These are phyloP conservation scores for Kazachstania sp. DNA, from an alignment of 1,139 yeast genomes.

Conservation along the genomic window DNA sequence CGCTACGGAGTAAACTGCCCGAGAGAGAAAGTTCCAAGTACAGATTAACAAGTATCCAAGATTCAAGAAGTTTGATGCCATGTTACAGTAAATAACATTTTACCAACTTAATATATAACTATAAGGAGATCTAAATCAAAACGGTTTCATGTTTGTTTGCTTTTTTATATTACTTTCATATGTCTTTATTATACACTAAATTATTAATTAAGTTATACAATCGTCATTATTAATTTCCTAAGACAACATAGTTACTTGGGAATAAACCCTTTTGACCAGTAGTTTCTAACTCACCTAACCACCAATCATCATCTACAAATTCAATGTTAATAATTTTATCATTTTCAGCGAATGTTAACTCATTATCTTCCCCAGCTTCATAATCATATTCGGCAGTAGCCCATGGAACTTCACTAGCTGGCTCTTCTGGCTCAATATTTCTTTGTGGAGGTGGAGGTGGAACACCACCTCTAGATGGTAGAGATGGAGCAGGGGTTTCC, in stretches of 20 bases:
- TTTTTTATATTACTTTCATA: neutral
- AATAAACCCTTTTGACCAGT: conserved; percentile 75
- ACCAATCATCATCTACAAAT: conserved; percentile 93
- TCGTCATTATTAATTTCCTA: conserved; percentile 26
- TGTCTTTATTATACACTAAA: neutral
- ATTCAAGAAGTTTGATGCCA: neutral
- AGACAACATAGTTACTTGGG: conserved; percentile 79
- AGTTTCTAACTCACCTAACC: conserved; percentile 65
- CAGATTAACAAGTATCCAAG: too few species aligned
- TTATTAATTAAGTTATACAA: neutral
- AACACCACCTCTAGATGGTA: conserved; percentile 15
- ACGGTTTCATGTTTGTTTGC: neutral
- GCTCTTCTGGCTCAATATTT: conserved; percentile 21
- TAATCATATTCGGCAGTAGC: conserved; percentile 82
- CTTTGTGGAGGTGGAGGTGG: conserved; percentile 32
- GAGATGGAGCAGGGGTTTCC: conserved; percentile 11
- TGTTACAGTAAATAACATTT: too few species aligned
- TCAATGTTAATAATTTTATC: conserved; percentile 76
- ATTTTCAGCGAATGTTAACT: conserved; percentile 73
- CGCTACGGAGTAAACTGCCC: too few species aligned
- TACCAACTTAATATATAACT: too few species aligned
- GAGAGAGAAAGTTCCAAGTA: too few species aligned
- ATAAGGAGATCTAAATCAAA: too few species aligned
- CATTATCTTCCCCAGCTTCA: conserved; percentile 87
- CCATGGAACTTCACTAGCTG: conserved; percentile 34